These are phyloP conservation scores for Dryadomyces sulphureus DNA, from an alignment of 2,329 filamentous ascomycete genomes.

Conservation along the genomic window DNA sequence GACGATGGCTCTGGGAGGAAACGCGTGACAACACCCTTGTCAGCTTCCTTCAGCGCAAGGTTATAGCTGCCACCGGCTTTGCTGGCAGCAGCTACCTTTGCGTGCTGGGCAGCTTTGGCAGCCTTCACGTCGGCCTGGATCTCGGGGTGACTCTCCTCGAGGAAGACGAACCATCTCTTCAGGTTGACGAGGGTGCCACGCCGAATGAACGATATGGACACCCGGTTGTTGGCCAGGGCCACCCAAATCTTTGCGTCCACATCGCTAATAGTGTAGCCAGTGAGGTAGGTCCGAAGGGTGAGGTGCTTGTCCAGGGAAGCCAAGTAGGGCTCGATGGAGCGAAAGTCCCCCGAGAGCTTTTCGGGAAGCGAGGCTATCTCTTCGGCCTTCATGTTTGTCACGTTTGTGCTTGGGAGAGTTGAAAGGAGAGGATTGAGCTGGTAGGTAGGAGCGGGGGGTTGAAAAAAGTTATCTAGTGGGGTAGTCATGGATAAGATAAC, in stretches of 20 bases:
- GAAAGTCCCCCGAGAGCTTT: slow-evolving; percentile 55
- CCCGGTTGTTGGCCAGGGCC: slow-evolving; percentile 68
- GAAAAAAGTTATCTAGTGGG: not conserved
- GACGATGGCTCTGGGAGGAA: slow-evolving; percentile 90
- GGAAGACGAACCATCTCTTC: slow-evolving; percentile 72
- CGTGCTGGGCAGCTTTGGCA: slow-evolving; percentile 51
- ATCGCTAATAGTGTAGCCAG: slow-evolving; percentile 64
- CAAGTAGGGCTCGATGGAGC: slow-evolving; percentile 61
- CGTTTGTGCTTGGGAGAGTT: not conserved
- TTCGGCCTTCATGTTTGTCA: slow-evolving; percentile 34
- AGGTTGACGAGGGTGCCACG: slow-evolving; percentile 65
- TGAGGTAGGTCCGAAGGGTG: slow-evolving; percentile 71
- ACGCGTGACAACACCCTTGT: slow-evolving; percentile 78
- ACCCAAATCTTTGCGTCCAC: slow-evolving; percentile 74
- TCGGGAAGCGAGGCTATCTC: slow-evolving; percentile 37
- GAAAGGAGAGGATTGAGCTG: not conserved
- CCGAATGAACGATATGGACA: slow-evolving; percentile 68
- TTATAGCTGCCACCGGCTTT: slow-evolving; percentile 81
- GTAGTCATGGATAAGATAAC: slow-evolving; percentile 11
- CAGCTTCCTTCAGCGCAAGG: slow-evolving; percentile 69
- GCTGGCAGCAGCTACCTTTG: slow-evolving; percentile 52
- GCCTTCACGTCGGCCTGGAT: slow-evolving; percentile 55
- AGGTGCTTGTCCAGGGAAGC: slow-evolving; percentile 75
- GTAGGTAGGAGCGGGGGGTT: slow-evolving; percentile 1
- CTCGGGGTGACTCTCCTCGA: slow-evolving; percentile 71